Conservation (phyloP, 768 basidiomycete genomes). For the Lactarius quietus region DNA sequence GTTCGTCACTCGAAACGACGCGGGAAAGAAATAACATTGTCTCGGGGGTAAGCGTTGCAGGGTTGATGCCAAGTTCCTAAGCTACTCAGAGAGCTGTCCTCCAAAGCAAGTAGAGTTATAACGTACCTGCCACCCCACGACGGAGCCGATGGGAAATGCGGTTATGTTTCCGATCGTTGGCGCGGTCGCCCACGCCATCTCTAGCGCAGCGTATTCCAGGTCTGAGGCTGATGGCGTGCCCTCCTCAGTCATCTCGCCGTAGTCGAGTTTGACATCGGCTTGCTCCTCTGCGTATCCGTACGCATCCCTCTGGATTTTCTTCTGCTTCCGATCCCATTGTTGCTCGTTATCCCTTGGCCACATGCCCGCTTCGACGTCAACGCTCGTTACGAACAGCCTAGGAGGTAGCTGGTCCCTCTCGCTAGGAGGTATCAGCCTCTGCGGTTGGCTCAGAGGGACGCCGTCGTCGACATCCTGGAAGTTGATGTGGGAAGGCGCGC, state of each 20-base stretch:
- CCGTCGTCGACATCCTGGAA: constrained; percentile 38
- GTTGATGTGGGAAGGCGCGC: constrained; percentile 49
- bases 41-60: constrained; percentile 57
- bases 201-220: constrained; percentile 28
- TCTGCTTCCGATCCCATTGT: constrained; percentile 32
- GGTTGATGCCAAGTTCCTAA: constrained; percentile 59
- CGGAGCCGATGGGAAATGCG: constrained; percentile 25
- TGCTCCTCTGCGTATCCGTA: constrained; percentile 20
- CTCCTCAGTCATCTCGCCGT: constrained; percentile 27
- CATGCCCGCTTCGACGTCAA: constrained; percentile 60
- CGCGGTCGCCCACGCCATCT: constrained; percentile 31
- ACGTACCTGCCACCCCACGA: constrained; percentile 37
- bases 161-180: constrained; percentile 23
- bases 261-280: constrained; percentile 36
- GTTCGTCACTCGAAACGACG: constrained; percentile 33
- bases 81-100: neutral
- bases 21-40: constrained; percentile 46
- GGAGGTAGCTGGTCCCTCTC: constrained; percentile 54
- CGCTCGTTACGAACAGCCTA: constrained; percentile 66
- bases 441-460: constrained; percentile 22
- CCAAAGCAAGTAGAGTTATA: neutral
- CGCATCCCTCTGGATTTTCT: constrained; percentile 34
- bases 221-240: neutral
- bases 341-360: constrained; percentile 29
- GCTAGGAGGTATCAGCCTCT: constrained; percentile 59